Percentiles rank a stretch among this genome's conserved stretches.
Evolutionary conservation across 2,329 filamentous ascomycete species (phyloP).

Genomic region (Paracoccidioides lutzii): DNA sequence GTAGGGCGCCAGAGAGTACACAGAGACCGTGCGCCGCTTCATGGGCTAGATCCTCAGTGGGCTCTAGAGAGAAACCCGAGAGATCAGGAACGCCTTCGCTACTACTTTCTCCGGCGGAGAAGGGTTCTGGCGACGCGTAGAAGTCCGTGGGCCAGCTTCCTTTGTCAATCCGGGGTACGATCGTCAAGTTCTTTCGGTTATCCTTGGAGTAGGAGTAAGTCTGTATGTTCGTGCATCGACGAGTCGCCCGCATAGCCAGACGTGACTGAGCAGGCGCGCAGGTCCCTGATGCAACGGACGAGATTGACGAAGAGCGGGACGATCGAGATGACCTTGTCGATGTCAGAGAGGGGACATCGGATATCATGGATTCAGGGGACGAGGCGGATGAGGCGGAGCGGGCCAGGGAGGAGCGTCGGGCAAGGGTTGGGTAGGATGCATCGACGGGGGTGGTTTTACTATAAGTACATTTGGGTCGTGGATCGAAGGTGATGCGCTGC

Average conservation of each 20-base stretch:
- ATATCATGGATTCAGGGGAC: constrained; percentile 52
- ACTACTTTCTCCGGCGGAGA: constrained; percentile 13
- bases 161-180: constrained; percentile 29
- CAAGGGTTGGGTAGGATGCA: constrained; percentile 35
- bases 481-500: constrained; percentile 44
- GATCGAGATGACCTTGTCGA: constrained; percentile 38
- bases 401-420: constrained; percentile 37
- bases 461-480: constrained; percentile 29
- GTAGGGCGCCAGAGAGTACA: constrained; percentile 25
- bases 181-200: constrained; percentile 22
- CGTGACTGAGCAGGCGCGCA: constrained; percentile 20
- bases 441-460: constrained; percentile 30
- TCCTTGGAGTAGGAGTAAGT: constrained; percentile 23
- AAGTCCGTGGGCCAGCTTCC: constrained; percentile 20
- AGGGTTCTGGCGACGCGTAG: constrained; percentile 25
- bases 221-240: constrained; percentile 23
- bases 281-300: constrained; percentile 28
- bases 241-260: constrained; percentile 28
- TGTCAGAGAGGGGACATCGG: constrained; percentile 45
- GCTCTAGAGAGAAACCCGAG: constrained; percentile 17
- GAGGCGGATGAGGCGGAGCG: constrained; percentile 41
- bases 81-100: constrained; percentile 25
- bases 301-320: constrained; percentile 41
- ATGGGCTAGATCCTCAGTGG: constrained; percentile 14
- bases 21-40: constrained; percentile 32